phyloP scores from a whole-genome alignment of 345 rosid species.

The Viola odorata region DNA sequence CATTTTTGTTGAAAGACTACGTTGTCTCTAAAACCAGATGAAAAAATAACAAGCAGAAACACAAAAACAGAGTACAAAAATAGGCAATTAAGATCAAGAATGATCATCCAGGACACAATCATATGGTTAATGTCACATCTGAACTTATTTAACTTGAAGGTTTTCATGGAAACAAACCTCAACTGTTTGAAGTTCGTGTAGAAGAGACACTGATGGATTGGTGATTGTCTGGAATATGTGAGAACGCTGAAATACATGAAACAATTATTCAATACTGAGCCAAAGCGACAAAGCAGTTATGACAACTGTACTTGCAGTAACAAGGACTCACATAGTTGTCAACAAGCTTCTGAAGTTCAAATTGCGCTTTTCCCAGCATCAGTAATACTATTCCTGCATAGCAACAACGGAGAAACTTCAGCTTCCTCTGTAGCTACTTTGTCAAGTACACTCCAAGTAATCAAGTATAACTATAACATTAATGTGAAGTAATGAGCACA shows the following conservation, averaged over 20 bases:
- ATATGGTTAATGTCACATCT: no score
- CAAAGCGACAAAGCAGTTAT: background rate
- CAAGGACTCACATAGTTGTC: slow-evolving; percentile 79
- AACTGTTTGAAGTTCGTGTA: slow-evolving; percentile 80
- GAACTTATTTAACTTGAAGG: background rate
- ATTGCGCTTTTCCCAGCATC: slow-evolving; percentile 80
- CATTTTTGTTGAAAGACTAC: no score
- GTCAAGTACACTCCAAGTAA: background rate
- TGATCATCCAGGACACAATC: no score
- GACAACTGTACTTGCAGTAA: background rate
- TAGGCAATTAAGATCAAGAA: no score
- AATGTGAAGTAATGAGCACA: background rate
- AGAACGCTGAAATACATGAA: slow-evolving; percentile 54
- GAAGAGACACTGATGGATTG: slow-evolving; percentile 85
- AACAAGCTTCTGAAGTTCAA: slow-evolving; percentile 79
- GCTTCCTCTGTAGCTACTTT: slow-evolving; percentile 5
- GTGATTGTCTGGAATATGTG: slow-evolving; percentile 76
- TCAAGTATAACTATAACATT: background rate
- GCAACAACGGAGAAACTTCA: slow-evolving; percentile 3
- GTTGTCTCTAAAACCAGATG: no score
- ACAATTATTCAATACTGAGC: slow-evolving; percentile 10
- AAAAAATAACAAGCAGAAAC: no score
- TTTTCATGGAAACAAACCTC: slow-evolving; percentile 59
- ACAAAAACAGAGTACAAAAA: no score
- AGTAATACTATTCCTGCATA: slow-evolving; percentile 64